Conservation (phyloP, 805 yeast genomes). For the Cyberlindnera subsufficiens region DNA sequence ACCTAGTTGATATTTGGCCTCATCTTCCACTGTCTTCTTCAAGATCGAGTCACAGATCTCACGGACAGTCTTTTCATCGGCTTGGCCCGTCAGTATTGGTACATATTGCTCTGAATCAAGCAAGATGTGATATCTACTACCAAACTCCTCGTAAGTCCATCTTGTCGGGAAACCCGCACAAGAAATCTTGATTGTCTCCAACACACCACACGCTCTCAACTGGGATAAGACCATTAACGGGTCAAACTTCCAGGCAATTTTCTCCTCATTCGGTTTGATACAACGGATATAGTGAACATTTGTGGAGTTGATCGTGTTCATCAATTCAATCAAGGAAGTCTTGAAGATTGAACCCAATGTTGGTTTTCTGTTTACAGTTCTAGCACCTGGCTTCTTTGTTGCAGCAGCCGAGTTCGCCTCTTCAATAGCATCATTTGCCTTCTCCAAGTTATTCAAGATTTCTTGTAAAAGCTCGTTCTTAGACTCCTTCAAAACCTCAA, state of each 20-base stretch:
- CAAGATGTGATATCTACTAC: constrained; percentile 78
- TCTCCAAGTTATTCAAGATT: constrained; percentile 61
- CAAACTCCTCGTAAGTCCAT: constrained; percentile 93
- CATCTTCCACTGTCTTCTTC: constrained; percentile 55
- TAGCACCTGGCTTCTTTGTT: constrained; percentile 32
- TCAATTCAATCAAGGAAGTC: constrained; percentile 83
- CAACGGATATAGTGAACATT: constrained; percentile 96
- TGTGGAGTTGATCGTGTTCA: constrained; percentile 89
- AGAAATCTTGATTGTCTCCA: constrained; percentile 92
- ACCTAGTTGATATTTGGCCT: constrained; percentile 79
- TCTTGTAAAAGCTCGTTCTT: constrained; percentile 59
- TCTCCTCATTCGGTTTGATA: constrained; percentile 92
- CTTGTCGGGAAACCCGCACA: constrained; percentile 98
- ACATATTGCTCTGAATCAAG: constrained; percentile 69
- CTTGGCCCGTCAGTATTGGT: constrained; percentile 44
- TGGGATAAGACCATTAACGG: constrained; percentile 93
- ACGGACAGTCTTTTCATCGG: constrained; percentile 50
- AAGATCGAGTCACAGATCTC: constrained; percentile 67
- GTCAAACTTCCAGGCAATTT: constrained; percentile 94
- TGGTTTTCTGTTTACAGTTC: constrained; percentile 65
- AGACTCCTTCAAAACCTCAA: constrained; percentile 73
- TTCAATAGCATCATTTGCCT: constrained; percentile 31
- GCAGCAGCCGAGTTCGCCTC: constrained; percentile 27
- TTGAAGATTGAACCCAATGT: constrained; percentile 94
- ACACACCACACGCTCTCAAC: constrained; percentile 96